phyloP scores from a whole-genome alignment of 768 basidiomycete species.

The Hygrocybe punicea region DNA sequence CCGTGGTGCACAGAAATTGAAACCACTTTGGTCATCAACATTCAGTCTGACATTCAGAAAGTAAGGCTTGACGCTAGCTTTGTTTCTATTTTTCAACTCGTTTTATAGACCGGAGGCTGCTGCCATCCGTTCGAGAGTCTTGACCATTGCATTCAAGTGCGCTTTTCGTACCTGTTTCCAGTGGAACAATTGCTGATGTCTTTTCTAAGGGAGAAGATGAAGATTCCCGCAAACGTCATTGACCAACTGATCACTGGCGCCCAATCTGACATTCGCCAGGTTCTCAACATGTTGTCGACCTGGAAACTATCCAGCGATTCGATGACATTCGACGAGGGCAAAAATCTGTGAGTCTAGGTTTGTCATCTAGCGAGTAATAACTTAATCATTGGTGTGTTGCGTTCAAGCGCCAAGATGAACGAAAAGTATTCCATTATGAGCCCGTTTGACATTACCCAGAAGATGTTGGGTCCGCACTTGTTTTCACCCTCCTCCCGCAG shows the following conservation, averaged over 20 bases:
- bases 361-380: neutral
- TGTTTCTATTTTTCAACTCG: conserved; percentile 4
- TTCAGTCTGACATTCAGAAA: conserved; percentile 74
- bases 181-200: neutral
- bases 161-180: neutral
- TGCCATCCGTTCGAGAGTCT: conserved; percentile 78
- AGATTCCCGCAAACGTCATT: conserved; percentile 84
- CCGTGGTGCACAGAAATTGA: conserved; percentile 80
- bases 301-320: conserved; percentile 81
- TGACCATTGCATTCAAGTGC: conserved; percentile 87
- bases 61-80: conserved; percentile 39
- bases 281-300: conserved; percentile 96
- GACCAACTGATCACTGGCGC: conserved; percentile 88
- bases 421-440: conserved; percentile 89
- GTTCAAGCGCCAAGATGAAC: conserved; percentile 73
- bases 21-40: conserved; percentile 71
- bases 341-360: conserved; percentile 66
- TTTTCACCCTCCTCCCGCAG: conserved; percentile 81
- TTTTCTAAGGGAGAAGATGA: conserved; percentile 76
- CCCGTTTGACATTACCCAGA: conserved; percentile 88
- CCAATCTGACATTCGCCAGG: conserved; percentile 95
- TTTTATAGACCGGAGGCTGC: conserved; percentile 65
- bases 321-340: conserved; percentile 91
- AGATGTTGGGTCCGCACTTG: conserved; percentile 85
- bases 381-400: neutral